These are phyloP conservation scores for Pseudopithomyces chartarum DNA, from an alignment of 2,329 filamentous ascomycete species.

Conservation along the genomic window DNA sequence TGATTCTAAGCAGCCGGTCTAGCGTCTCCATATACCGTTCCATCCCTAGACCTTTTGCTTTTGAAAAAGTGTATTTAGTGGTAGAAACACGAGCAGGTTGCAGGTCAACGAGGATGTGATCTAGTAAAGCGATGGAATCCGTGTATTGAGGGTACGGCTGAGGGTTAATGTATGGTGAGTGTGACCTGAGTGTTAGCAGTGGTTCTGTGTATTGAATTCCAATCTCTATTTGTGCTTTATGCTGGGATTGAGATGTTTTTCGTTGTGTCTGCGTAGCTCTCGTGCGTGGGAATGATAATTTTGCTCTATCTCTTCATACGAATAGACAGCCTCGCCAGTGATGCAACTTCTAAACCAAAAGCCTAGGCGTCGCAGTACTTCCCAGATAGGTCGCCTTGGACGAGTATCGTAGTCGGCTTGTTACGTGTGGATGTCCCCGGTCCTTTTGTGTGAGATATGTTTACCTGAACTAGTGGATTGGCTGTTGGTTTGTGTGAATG, in stretches of 20 bases:
- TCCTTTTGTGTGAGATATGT: conserved; percentile 18
- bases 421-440: conserved; percentile 31
- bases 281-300: conserved; percentile 7
- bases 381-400: conserved; percentile 30
- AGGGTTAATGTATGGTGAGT: conserved; percentile 10
- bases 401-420: conserved; percentile 32
- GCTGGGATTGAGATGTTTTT: conserved; percentile 27
- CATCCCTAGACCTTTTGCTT: conserved; percentile 32
- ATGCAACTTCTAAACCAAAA: conserved; percentile 25
- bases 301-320: neutral
- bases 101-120: conserved; percentile 17
- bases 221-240: conserved; percentile 17
- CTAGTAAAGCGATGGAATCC: conserved; percentile 16
- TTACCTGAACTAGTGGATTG: no score
- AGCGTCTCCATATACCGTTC: conserved; percentile 23
- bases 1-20: conserved; percentile 22
- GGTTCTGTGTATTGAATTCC: conserved; percentile 21
- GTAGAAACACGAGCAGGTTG: no score
- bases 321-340: conserved; percentile 29
- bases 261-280: conserved; percentile 28
- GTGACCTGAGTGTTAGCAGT: conserved; percentile 19
- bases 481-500: no score
- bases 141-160: conserved; percentile 13
- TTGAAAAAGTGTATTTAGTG: no score
- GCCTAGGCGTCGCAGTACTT: conserved; percentile 25